Percentiles rank a stretch among this genome's conserved stretches.
Evolutionary conservation across 768 basidiomycete genomes (phyloP).

Genomic region (Boletus subparvulus): DNA sequence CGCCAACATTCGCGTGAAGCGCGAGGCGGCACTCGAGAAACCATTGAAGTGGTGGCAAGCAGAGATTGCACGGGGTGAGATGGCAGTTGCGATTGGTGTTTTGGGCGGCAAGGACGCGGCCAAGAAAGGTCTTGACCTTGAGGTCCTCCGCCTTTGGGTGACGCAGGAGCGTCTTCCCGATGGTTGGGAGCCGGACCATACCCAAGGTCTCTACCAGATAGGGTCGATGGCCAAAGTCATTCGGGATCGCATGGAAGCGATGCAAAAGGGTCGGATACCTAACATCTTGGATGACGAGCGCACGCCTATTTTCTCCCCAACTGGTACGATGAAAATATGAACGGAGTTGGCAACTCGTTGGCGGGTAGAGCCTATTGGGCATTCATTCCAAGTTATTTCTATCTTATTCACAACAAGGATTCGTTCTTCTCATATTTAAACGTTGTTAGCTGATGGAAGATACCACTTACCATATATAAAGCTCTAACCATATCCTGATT

Average conservation of each 20-base stretch:
- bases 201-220: slow-evolving; percentile 29
- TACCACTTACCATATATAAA: not conserved
- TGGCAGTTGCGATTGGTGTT: slow-evolving; percentile 61
- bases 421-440: not conserved
- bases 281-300: slow-evolving; percentile 23
- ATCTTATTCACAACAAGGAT: not conserved
- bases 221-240: slow-evolving; percentile 25
- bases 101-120: slow-evolving; percentile 33
- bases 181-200: slow-evolving; percentile 36
- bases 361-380: not conserved
- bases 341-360: not conserved
- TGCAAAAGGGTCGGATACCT: slow-evolving; percentile 11
- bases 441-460: not conserved
- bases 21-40: slow-evolving; percentile 41
- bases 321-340: not conserved
- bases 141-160: slow-evolving; percentile 53
- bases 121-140: slow-evolving; percentile 45
- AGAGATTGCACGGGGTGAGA: slow-evolving; percentile 66
- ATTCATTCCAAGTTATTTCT: not conserved
- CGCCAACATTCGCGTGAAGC: slow-evolving; percentile 48
- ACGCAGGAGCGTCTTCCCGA: slow-evolving; percentile 52
- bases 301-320: slow-evolving; percentile 1
- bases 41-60: slow-evolving; percentile 45
- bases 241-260: slow-evolving; percentile 28
- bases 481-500: not conserved